Percentiles rank a stretch among this genome's conserved stretches.
phyloP scores from a whole-genome alignment of 2,329 filamentous ascomycete genomes.

The Pseudocercospora musae region DNA sequence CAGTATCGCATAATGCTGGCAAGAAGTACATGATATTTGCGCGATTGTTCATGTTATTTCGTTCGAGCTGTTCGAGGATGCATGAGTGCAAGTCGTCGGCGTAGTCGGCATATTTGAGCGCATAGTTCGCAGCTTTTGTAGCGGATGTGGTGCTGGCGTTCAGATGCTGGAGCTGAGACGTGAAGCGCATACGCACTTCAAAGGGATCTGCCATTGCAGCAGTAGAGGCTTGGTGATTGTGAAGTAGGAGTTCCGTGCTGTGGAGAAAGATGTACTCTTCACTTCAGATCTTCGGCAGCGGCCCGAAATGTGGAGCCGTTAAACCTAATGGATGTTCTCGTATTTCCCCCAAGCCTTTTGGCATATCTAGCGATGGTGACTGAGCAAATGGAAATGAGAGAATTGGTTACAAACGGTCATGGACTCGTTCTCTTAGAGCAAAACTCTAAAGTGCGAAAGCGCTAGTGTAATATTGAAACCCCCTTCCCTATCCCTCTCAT shows the following conservation, averaged over 20 bases:
- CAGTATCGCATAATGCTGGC: slow-evolving; percentile 87
- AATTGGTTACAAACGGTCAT: too few species aligned
- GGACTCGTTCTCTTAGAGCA: too few species aligned
- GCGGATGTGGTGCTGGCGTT: slow-evolving; percentile 86
- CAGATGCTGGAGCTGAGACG: slow-evolving; percentile 79
- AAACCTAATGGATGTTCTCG: not conserved
- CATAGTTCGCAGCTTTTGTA: slow-evolving; percentile 91
- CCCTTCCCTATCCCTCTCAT: too few species aligned
- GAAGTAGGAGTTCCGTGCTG: not conserved
- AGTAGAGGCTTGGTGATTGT: not conserved
- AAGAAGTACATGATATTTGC: slow-evolving; percentile 99
- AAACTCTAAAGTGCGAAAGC: too few species aligned
- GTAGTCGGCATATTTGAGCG: slow-evolving; percentile 88
- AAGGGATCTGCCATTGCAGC: slow-evolving; percentile 75
- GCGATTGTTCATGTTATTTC: slow-evolving; percentile 90
- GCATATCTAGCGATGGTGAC: too few species aligned
- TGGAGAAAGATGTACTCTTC: not conserved
- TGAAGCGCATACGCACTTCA: slow-evolving; percentile 97
- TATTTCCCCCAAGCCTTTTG: too few species aligned
- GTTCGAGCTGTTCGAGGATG: slow-evolving; percentile 91
- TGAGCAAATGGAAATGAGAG: too few species aligned
- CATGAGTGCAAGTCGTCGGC: slow-evolving; percentile 97
- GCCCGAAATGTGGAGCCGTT: not conserved
- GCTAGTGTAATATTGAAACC: too few species aligned
- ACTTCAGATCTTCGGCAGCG: not conserved